A percentile compares a stretch with the other conserved stretches of the same genome.
These are phyloP conservation scores for Cadophora gregata DNA, from an alignment of 2,329 filamentous ascomycete genomes.

Conservation along the genomic window DNA sequence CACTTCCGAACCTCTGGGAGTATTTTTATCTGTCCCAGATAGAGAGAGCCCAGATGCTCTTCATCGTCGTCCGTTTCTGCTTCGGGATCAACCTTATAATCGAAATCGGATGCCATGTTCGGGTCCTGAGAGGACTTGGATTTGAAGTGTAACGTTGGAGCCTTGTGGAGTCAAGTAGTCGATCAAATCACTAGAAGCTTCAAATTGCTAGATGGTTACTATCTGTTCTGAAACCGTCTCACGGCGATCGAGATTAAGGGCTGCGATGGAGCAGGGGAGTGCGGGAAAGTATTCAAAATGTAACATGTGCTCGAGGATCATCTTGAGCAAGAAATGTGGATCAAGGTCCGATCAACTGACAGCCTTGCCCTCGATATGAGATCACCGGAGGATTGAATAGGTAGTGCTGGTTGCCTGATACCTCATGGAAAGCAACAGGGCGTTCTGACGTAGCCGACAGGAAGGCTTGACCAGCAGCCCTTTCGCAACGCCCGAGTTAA, in stretches of 20 bases:
- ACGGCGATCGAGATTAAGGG: no score
- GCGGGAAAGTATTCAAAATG: no score
- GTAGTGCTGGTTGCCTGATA: background rate
- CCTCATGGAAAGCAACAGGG: background rate
- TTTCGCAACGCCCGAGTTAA: background rate
- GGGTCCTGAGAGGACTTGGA: background rate
- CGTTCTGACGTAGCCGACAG: background rate
- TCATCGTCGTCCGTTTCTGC: constrained; percentile 10
- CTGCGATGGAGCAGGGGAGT: no score
- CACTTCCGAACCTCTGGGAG: constrained; percentile 12
- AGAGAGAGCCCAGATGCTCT: background rate
- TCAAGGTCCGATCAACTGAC: background rate
- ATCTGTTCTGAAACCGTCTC: no score
- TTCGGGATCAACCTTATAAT: background rate
- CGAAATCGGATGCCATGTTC: background rate
- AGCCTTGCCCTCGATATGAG: background rate
- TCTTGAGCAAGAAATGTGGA: no score
- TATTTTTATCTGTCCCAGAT: constrained; percentile 4
- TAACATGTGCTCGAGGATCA: no score
- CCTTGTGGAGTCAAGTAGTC: background rate
- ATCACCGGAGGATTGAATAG: no score
- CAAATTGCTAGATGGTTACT: background rate
- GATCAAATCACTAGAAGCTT: background rate
- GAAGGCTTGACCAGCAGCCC: background rate
- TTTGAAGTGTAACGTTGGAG: background rate